Conservation (phyloP, 2,329 filamentous ascomycete species). For the Aspergillus ochraceoroseus region DNA sequence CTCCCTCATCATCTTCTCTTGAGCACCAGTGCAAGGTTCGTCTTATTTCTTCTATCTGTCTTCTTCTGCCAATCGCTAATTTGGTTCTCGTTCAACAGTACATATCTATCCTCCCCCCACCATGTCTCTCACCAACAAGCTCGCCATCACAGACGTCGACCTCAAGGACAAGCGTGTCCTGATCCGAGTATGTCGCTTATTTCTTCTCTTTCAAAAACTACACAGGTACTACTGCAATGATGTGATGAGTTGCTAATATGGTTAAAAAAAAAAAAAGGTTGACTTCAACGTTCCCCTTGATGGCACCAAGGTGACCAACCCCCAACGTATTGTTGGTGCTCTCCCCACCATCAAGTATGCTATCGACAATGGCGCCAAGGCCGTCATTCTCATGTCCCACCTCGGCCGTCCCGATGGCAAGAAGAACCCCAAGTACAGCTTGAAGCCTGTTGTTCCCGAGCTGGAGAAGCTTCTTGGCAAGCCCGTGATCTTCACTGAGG, state of each 20-base stretch:
- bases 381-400: constrained; percentile 96
- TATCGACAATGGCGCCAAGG: constrained; percentile 81
- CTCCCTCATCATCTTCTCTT: not conserved
- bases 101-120: constrained; percentile 18
- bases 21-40: not conserved
- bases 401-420: constrained; percentile 92
- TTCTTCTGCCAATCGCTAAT: constrained; percentile 7
- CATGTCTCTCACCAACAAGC: constrained; percentile 99
- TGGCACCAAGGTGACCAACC: constrained; percentile 94
- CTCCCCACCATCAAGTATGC: constrained; percentile 94
- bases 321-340: constrained; percentile 94
- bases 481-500: constrained; percentile 80
- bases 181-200: constrained; percentile 68
- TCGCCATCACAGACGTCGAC: constrained; percentile 92
- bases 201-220: not conserved
- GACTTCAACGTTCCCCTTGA: constrained; percentile 99
- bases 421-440: constrained; percentile 85
- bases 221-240: too few species aligned
- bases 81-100: constrained; percentile 12
- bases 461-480: constrained; percentile 84
- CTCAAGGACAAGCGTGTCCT: constrained; percentile 97
- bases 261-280: constrained; percentile 71
- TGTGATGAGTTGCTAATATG: too few species aligned
- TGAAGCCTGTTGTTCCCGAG: constrained; percentile 85
- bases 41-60: constrained; percentile 10